phyloP scores from a whole-genome alignment of 495 filamentous ascomycete genomes.

The Xylaria longipes region DNA sequence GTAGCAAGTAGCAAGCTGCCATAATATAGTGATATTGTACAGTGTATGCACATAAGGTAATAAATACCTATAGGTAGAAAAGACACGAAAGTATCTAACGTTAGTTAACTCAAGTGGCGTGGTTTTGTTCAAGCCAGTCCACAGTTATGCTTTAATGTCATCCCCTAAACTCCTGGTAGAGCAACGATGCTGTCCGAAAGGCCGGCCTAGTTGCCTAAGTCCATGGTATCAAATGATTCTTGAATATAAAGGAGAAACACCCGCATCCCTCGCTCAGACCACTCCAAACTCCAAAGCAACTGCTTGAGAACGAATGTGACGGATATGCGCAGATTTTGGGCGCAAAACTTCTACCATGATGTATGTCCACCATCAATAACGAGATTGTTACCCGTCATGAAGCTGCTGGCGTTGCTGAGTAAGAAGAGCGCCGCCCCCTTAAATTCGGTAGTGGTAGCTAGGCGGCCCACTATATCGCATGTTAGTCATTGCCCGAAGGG shows the following conservation, averaged over 20 bases:
- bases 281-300: background rate
- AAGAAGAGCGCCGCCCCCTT: slow-evolving; percentile 63
- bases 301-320: background rate
- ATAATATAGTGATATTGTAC: too few species aligned
- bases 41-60: too few species aligned
- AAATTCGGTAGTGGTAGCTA: slow-evolving; percentile 70
- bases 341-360: slow-evolving; percentile 37
- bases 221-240: background rate
- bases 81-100: too few species aligned
- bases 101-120: too few species aligned
- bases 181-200: background rate
- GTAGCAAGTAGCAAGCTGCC: too few species aligned
- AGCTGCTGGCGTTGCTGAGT: slow-evolving; percentile 69
- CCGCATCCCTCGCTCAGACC: background rate
- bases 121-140: background rate
- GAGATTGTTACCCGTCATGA: slow-evolving; percentile 71
- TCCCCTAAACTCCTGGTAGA: background rate
- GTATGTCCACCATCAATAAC: slow-evolving; percentile 70
- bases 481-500: slow-evolving; percentile 8
- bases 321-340: background rate
- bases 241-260: background rate
- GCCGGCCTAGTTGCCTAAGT: background rate
- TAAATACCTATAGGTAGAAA: too few species aligned
- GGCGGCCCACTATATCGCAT: slow-evolving; percentile 55
- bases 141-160: background rate